Conservation (phyloP, 345 rosid genomes). For the Eucalyptus sp. region DNA sequence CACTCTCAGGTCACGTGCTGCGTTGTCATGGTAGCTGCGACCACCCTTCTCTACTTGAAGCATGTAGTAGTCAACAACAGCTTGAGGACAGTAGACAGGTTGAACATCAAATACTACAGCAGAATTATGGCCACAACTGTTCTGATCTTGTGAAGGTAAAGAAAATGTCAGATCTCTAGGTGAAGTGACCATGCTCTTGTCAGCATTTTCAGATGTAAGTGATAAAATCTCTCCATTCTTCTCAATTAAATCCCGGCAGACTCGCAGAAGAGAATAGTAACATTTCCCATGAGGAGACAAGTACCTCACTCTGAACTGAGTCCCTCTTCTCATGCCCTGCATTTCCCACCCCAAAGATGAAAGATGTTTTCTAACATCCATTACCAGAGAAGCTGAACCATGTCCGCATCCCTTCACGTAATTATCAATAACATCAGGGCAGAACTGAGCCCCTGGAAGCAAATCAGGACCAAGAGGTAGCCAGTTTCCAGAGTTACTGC, state of each 20-base stretch:
- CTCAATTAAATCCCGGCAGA: slow-evolving; percentile 6
- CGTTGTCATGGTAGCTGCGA: not conserved
- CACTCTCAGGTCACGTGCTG: not conserved
- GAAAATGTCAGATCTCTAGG: not conserved
- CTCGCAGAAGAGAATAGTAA: slow-evolving; percentile 13
- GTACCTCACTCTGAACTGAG: slow-evolving; percentile 5
- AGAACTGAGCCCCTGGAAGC: slow-evolving; percentile 32
- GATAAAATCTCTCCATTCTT: not conserved
- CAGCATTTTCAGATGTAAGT: not conserved
- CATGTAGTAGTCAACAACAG: slow-evolving; percentile 21
- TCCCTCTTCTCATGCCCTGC: not conserved
- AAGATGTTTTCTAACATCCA: slow-evolving; percentile 15
- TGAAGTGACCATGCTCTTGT: not conserved
- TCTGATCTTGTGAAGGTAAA: not conserved
- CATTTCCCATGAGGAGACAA: slow-evolving; percentile 18
- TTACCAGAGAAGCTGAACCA: not conserved
- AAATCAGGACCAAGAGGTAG: slow-evolving; percentile 14
- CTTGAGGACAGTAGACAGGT: slow-evolving; percentile 35
- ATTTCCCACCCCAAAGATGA: slow-evolving; percentile 14
- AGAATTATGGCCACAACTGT: not conserved
- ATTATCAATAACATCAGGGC: slow-evolving; percentile 34
- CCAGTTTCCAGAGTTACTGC: slow-evolving; percentile 17
- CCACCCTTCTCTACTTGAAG: not conserved
- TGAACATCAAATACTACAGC: not conserved
- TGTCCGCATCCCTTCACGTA: not conserved